Base-by-base conservation (phyloP, 148 eudicot species). In the Agrostemma githago region DNA sequence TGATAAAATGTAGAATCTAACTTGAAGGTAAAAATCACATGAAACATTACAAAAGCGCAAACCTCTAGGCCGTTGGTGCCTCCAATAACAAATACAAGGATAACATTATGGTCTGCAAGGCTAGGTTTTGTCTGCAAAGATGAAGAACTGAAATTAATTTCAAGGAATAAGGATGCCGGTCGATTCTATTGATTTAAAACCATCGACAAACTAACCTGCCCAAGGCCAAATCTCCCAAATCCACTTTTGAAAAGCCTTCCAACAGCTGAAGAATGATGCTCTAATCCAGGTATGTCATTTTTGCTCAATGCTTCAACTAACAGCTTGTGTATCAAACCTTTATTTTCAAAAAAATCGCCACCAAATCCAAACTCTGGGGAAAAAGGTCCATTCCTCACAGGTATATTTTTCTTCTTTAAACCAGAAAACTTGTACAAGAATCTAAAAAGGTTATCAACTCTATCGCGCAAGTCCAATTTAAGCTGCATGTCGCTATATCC, bases 171-270 rank as follows among this genome's bases (percentile, higher is more conserved):
- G 39, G 6, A 37, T 59, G 63, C 16, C 3, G 4, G 3, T 67
- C 16, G 3, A 5, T 4, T 39, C 44, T 14, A 37, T 58, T 8
- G 19, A 67, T 68, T 46, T 62, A 17, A 61, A 14, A 7, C 34
- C 41, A 58, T 57, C 26, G 6, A 12, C 38, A 66, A 66, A 44
- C 72, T 75, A 78, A 94, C 98, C 93, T 95, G 98, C 68, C 97
- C 97, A 79, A 95, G 86, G 78, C 98, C 98, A 74, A 95, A 92
- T 76, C 98, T 89, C 75, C 98, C 98, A 76, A 95, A 87, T 48
- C 98, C 98, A 48, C 93, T 92, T 79, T 92, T 92, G 76, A 92
- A 92, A 67, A 95, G 89, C 66, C 98, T 85, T 15, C 98, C 98
- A 59, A 95, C 97, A 20, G 98, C 85, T 70, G 98, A 95, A 63